Evolutionary conservation across 805 yeast species (phyloP), one percentile per base, ranked within the genome.

Genomic region (Starmerella vitae): DNA sequence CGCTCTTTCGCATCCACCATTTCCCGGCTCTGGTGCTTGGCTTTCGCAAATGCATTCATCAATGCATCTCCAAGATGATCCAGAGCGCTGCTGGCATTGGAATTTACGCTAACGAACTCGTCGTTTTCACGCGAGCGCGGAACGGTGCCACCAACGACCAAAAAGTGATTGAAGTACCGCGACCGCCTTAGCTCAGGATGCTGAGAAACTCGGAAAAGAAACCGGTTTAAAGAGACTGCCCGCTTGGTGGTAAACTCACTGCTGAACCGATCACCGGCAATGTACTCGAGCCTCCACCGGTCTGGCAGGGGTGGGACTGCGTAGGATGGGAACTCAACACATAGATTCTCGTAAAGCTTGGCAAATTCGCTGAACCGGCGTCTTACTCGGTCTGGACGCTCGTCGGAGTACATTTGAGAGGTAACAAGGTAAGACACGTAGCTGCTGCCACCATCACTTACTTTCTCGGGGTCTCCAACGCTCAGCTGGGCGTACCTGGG

Each of bases 241-340:
- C 98, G 65, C 56, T 82, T 81, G 44, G 68, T 65, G 0, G 94
- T 88, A 58, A 91, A 91, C 42, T 81, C 85, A 12, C 72, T 67
- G 20, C 88, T 75, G 56, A 88, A 88, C 28, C 97, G 67, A 52
- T 88, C 96, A 9, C 98, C 97, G 28, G 93, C 85, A 37, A 88
- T 68, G 59, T 91, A 88, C 57, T 88, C 94, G 50, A 88, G 66
- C 44, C 93, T 72, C 62, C 81, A 82, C 58, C 85, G 86, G 45
- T 88, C 93, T 0, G 98, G 98, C 38, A 88, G 66, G 12, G 97
- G 96, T 1, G 98, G 98, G 0, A 88, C 73, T 12, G 91, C 72
- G 43, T 82, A 68, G 3, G 91, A 80, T 0, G 96, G 94, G 55
- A 66, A 80, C 55, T 86, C 95, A 48, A 74, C 77, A 36, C 67